These are phyloP conservation scores for Vitis amurensis DNA, from an alignment of 164 flowering plant genomes.

Conservation along the genomic window DNA sequence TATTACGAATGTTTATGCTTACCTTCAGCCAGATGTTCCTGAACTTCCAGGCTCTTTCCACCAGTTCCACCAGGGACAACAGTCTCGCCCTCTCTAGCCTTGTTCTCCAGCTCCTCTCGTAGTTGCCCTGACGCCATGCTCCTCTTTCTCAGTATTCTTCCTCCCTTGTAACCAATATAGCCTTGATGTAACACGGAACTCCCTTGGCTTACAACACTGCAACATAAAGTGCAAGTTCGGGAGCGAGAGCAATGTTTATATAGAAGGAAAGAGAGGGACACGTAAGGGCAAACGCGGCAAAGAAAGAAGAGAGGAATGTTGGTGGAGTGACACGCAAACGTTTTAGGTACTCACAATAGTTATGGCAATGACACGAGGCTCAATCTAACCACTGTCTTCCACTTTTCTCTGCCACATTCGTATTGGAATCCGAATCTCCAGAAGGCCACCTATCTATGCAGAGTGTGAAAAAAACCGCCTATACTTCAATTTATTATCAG, in stretches of 20 bases:
- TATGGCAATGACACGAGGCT: constrained; percentile 18
- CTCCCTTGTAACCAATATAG: no score
- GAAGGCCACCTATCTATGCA: no score
- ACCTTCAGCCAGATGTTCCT: constrained; percentile 84
- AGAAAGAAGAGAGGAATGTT: neutral
- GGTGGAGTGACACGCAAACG: constrained; percentile 18
- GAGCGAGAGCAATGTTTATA: neutral
- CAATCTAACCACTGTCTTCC: no score
- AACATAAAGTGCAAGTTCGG: neutral
- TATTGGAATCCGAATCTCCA: no score
- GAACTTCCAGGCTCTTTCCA: constrained; percentile 84
- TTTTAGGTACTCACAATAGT: neutral
- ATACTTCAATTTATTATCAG: no score
- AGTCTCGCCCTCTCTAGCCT: constrained; percentile 76
- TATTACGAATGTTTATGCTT: no score
- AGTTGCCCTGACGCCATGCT: neutral
- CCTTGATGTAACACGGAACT: neutral
- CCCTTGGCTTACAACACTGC: neutral
- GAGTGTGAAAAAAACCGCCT: no score
- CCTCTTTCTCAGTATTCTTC: no score
- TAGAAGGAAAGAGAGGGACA: constrained; percentile 3
- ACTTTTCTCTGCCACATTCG: no score
- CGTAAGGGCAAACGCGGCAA: constrained; percentile 26
- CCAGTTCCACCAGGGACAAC: constrained; percentile 82
- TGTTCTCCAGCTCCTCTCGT: constrained; percentile 51